These are phyloP conservation scores for Piper betle DNA, from an alignment of 164 flowering plant species.

Conservation along the genomic window DNA sequence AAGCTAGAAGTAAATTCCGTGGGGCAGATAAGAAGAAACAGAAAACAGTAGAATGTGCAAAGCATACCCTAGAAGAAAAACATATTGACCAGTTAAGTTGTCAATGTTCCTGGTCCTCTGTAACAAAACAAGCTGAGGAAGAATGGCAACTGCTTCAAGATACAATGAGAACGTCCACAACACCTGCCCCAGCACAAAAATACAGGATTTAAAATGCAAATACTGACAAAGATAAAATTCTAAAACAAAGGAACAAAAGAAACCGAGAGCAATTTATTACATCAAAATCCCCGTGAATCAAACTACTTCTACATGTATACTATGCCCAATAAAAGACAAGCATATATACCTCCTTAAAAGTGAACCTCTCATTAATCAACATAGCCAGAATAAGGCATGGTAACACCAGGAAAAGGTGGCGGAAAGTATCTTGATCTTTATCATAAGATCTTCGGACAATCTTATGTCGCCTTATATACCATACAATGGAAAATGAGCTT, in stretches of 20 bases:
- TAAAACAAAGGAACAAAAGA: background rate
- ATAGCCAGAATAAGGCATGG: slow-evolving; percentile 79
- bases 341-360: slow-evolving; percentile 57
- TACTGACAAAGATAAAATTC: no score
- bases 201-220: background rate
- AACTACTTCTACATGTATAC: no score
- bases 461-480: slow-evolving; percentile 88
- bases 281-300: background rate
- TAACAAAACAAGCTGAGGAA: slow-evolving; percentile 87
- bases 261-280: background rate
- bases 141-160: slow-evolving; percentile 92
- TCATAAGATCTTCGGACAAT: slow-evolving; percentile 82
- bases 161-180: slow-evolving; percentile 89
- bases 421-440: slow-evolving; percentile 86
- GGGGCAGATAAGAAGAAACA: background rate
- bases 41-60: no score
- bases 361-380: slow-evolving; percentile 63
- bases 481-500: slow-evolving; percentile 85
- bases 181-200: slow-evolving; percentile 27
- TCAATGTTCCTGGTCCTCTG: slow-evolving; percentile 89
- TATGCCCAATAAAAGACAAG: background rate
- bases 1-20: no score
- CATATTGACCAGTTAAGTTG: slow-evolving; percentile 91
- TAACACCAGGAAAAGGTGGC: slow-evolving; percentile 56
- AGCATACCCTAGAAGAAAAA: slow-evolving; percentile 72